Base-by-base conservation (phyloP, 2,329 filamentous ascomycete genomes). In the Trichophyton rubrum region DNA sequence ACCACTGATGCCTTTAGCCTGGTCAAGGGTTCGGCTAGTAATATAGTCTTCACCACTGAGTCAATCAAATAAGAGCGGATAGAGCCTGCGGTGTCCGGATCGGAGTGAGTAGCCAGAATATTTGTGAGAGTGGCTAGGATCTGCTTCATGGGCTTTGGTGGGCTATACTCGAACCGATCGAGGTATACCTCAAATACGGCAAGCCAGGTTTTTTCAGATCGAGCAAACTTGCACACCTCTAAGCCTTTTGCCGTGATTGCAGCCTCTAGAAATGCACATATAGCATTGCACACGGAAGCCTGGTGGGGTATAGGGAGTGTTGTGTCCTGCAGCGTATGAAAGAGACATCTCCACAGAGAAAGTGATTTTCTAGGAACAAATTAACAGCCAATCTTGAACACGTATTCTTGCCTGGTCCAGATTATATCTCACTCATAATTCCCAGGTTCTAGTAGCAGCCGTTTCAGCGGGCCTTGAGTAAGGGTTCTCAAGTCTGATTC, bases 141-240 rank as follows among this genome's bases (percentile, higher is more conserved):
- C 61, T 77, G 74, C 64, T 74, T 75, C 67, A 78, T 70, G 22
- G 75, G 72, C 66, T 77, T 78, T 22, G 73, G 70, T 58, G 74
- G 76, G 6, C 71, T 68, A 63, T 75, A 73, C 61, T 75, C 73
- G 64, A 73, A 78, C 35, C 72, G 71, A 60, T 67, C 68, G 58
- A 78, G 66, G 51, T 70, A 75, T 30, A 73, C 66, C 20, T 74
- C 69, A 58, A 77, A 77, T 15, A 74, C 67, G 22, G 71, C 66
- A 20, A 72, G 62, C 76, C 76, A 79, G 30, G 66, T 71, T 15
- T 69, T 65, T 5, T 68, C 56, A 2, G 71, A 74, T 1, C 70
- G 63, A 27, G 66, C 69, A 60, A 78, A 65, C 24, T 67, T 58
- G 49, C 67, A 69, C 1, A 77, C 70, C 6, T 64, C 62, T 11